Conservation (phyloP, 2,329 filamentous ascomycete genomes). For the Phoma sp. region DNA sequence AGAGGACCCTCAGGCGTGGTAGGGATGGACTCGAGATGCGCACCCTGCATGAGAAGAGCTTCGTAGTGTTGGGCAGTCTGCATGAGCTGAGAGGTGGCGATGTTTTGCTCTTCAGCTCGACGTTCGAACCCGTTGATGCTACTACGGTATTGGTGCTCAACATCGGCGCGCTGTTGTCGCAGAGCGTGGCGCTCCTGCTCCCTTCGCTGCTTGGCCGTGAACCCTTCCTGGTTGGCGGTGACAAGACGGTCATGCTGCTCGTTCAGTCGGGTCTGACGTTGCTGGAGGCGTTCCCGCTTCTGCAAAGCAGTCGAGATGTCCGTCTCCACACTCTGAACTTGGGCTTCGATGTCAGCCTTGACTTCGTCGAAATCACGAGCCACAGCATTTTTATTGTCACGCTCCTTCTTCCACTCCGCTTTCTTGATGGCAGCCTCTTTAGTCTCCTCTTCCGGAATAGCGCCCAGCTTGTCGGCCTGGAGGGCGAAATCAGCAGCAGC, state of each 20-base stretch:
- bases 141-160: constrained; percentile 49
- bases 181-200: constrained; percentile 51
- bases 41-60: constrained; percentile 50
- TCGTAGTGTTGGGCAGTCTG: constrained; percentile 51
- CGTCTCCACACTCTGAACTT: constrained; percentile 68
- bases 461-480: constrained; percentile 71
- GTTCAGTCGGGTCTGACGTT: constrained; percentile 75
- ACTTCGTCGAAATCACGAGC: constrained; percentile 66
- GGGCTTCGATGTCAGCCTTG: constrained; percentile 68
- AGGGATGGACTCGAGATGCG: constrained; percentile 51
- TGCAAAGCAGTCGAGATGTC: constrained; percentile 70
- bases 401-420: constrained; percentile 64
- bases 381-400: constrained; percentile 58
- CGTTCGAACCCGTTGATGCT: constrained; percentile 49
- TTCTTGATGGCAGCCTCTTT: constrained; percentile 65
- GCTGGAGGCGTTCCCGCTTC: constrained; percentile 75
- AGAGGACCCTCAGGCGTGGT: constrained; percentile 68
- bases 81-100: constrained; percentile 45
- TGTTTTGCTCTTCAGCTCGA: constrained; percentile 49
- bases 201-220: constrained; percentile 65
- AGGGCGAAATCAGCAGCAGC: constrained; percentile 63
- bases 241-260: constrained; percentile 75
- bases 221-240: constrained; percentile 71
- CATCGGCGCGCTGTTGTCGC: constrained; percentile 41
- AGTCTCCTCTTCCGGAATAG: constrained; percentile 68